Base-by-base conservation (phyloP, 208 protist species). In the Leishmania aethiopica region DNA sequence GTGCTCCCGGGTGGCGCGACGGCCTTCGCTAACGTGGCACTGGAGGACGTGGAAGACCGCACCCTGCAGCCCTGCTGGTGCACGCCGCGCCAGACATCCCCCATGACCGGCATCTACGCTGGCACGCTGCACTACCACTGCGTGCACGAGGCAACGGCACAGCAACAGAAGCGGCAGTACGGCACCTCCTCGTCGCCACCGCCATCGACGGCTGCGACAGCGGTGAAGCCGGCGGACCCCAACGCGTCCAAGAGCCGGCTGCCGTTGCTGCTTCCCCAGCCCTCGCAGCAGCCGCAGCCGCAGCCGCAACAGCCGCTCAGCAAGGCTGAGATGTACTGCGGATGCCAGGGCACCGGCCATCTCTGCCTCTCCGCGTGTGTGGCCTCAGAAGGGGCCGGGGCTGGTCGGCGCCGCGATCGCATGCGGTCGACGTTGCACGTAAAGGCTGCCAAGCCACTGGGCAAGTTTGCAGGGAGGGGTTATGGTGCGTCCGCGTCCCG, bases 101-200 rank as follows among this genome's bases (percentile, higher is more conserved):
- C 78, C 22, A 77, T 64, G 64, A 78, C 78, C 13, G 82, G 83
- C 2, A 84, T 81, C 13, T 96, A 93, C 82, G 89, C 85, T n/a
- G 89, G 91, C 28, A 59, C 73, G 5, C 80, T 97, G 75, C 95
- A 97, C 81, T 97, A 97, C 77, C 95, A 97, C 78, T 97, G 95
- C 77, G 84, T 90, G 42, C 87, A 91, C 51, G 94, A 94, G 67
- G 25, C 42, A 47, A n/a, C 77, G 49, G 32, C 60, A 22, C 40
- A 78, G 42, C 60, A 79, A 74, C 76, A 73, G 40, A 51, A 67
- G 19, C 66, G 25, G 32, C 77, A 80, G 47, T 62, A 76, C 51
- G 57, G 71, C 42, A 70, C 77, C 67, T 35, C 79, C 51, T 40
- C 79, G 40, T 11, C 78, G 25, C 17, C 75, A 40, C 32, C 62